Conservation (phyloP, 805 yeast genomes). For the Metschnikowia borealis region DNA sequence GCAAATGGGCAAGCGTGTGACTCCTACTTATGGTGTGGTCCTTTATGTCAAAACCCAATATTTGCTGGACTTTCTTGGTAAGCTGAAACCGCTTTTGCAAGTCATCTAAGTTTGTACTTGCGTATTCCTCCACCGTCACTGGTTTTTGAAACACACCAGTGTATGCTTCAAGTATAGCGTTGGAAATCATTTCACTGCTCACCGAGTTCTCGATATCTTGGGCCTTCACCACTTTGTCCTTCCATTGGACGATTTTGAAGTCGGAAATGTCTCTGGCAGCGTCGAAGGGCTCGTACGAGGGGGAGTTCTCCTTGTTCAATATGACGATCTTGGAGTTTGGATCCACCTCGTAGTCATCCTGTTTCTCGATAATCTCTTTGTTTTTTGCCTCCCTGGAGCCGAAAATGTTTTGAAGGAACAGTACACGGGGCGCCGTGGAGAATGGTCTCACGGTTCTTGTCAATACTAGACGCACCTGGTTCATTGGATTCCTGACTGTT, state of each 20-base stretch:
- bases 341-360: constrained; percentile 34
- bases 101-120: constrained; percentile 23
- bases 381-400: constrained; percentile 30
- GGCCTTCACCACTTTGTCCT: constrained; percentile 20
- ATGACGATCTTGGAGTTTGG: constrained; percentile 31
- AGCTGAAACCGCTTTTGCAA: constrained; percentile 47
- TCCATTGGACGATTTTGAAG: constrained; percentile 37
- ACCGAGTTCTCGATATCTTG: constrained; percentile 29
- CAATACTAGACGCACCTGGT: constrained; percentile 3
- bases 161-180: constrained; percentile 26
- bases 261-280: constrained; percentile 31
- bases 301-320: constrained; percentile 35
- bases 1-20: constrained; percentile 37
- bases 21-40: constrained; percentile 47
- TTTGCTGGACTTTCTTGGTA: constrained; percentile 45
- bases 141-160: constrained; percentile 17
- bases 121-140: constrained; percentile 6
- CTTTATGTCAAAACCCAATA: constrained; percentile 49
- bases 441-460: constrained; percentile 4
- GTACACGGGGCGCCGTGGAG: constrained; percentile 14
- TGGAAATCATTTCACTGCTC: constrained; percentile 21
- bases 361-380: constrained; percentile 35
- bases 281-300: constrained; percentile 23
- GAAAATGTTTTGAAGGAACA: constrained; percentile 32
- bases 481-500: constrained; percentile 1